A percentile compares a stretch with the other conserved stretches of the same genome.
phyloP scores from a whole-genome alignment of 768 basidiomycete genomes.

The Macrocybe gigantea region DNA sequence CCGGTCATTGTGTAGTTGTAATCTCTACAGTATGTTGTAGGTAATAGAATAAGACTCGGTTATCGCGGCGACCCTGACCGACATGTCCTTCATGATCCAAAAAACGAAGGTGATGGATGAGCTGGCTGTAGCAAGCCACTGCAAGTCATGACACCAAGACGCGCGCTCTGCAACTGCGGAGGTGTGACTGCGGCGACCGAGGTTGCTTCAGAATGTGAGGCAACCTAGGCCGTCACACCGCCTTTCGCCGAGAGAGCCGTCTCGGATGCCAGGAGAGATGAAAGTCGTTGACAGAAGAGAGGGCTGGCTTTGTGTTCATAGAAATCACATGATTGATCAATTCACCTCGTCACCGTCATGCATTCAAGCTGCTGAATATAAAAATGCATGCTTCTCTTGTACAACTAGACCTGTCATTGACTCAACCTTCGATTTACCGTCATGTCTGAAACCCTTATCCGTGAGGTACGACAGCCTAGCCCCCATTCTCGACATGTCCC shows the following conservation, averaged over 20 bases:
- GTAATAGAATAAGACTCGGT: no score
- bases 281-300: neutral
- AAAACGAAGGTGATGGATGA: no score
- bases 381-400: neutral
- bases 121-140: neutral
- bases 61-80: no score
- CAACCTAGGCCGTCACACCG: slow-evolving; percentile 5
- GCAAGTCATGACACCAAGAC: neutral
- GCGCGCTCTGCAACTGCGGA: neutral
- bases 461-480: slow-evolving; percentile 22
- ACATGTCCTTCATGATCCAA: no score
- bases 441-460: slow-evolving; percentile 33
- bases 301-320: no score
- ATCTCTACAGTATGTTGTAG: neutral
- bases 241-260: neutral
- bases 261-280: neutral
- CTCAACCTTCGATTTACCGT: neutral
- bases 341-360: neutral
- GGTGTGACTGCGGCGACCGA: no score
- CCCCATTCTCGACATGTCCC: no score
- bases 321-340: no score
- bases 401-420: neutral
- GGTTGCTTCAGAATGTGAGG: slow-evolving; percentile 4
- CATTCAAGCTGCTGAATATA: neutral
- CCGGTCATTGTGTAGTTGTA: slow-evolving; percentile 1